Base-by-base conservation (phyloP, 2,329 filamentous ascomycete genomes). In the Fusarium protoensiforme region DNA sequence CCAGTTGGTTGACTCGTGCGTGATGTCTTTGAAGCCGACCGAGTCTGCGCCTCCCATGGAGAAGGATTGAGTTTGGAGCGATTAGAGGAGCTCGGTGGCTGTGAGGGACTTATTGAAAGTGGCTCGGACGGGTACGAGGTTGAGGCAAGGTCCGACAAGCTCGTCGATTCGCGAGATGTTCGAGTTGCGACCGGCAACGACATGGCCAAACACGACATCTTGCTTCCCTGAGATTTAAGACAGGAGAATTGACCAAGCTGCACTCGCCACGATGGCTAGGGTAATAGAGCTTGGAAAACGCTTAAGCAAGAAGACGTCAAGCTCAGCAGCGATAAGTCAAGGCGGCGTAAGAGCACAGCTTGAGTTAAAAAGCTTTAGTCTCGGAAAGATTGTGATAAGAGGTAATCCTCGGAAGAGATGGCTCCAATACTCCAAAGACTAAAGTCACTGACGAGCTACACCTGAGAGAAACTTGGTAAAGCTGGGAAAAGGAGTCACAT, bases 121-220 rank as follows among this genome's bases (percentile, higher is more conserved):
- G 10, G 22, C 54, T 14, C 54, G 54, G 18, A 58, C 3, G 1
- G 35, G 54, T 1, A 84, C 77, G 69, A 84, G 79, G 74, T 84
- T 85, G 43, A 85, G 64, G 48, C 82, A 84, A 8, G 82, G 82
- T 0, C 84, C 84, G 9, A 84, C 75, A 20, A 84, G 82, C 24
- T 80, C 79, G 7, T 73, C 58, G 11, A 84, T 74, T 5, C 81
- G 80, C 0, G 73, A 72, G 7, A 84, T 75, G 7, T 74, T 61
- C 14, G 78, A 77, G 61, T 84, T 84, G 64, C 84, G 82, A 5
- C 84, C 83, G n/a, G 78, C 79, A 38, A 84, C 82, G 51, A 83
- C 77, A 59, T 83, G 80, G 1, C 84, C 83, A 39, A 84, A 85
- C 7, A 84, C 80, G 29, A 85, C 77, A 65, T 85, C 84, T 8